Conservation (phyloP, 2,329 filamentous ascomycete genomes). For the Grosmannia huntii region DNA sequence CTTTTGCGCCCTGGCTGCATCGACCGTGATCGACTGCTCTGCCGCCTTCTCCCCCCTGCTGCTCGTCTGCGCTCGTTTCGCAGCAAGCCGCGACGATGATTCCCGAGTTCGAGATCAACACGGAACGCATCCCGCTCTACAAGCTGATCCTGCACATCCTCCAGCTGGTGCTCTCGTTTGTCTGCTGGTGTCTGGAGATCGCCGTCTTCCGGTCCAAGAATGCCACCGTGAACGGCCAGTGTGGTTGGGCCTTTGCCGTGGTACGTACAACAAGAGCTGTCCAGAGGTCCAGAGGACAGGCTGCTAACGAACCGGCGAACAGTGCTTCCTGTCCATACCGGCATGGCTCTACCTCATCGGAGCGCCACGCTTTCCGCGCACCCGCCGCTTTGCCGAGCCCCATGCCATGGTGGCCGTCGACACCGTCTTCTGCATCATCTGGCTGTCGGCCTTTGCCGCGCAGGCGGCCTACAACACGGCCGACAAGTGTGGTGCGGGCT, state of each 20-base stretch:
- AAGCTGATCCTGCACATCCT: constrained; percentile 45
- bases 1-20: no score
- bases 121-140: constrained; percentile 38
- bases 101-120: constrained; percentile 37
- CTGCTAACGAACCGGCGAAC: neutral
- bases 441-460: constrained; percentile 54
- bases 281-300: neutral
- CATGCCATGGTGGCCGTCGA: constrained; percentile 49
- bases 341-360: constrained; percentile 54
- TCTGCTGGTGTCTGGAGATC: constrained; percentile 48
- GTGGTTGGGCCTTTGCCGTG: constrained; percentile 51
- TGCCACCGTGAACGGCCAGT: constrained; percentile 40
- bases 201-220: constrained; percentile 39
- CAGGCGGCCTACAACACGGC: constrained; percentile 51
- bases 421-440: constrained; percentile 43
- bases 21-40: no score
- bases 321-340: constrained; percentile 54
- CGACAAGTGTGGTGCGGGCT: constrained; percentile 40
- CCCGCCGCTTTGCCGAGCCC: constrained; percentile 47
- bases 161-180: constrained; percentile 41
- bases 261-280: constrained; percentile 26
- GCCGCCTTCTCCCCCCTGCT: no score
- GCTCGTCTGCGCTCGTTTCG: no score
- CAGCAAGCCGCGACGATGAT: constrained; percentile 20
- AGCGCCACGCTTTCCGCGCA: constrained; percentile 50